phyloP scores from a whole-genome alignment of 257 asterid genomes.

The Nemophila menziesii region DNA sequence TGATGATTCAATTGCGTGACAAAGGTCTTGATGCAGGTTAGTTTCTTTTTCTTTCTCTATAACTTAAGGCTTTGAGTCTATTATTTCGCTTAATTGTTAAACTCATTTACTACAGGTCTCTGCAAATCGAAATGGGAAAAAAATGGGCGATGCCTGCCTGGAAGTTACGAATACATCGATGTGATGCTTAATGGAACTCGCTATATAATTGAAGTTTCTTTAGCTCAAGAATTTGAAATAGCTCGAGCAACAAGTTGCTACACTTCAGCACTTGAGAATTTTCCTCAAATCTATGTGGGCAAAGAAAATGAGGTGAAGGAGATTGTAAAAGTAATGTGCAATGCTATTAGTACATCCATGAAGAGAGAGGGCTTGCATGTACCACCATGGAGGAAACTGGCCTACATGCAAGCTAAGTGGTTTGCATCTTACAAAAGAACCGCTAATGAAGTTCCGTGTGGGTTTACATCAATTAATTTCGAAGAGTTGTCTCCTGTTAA shows the following conservation, averaged over 20 bases:
- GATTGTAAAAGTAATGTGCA: too few relatives aligned
- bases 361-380: constrained; percentile 22
- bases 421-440: too few relatives aligned
- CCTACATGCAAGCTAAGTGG: too few relatives aligned
- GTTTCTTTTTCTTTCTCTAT: not conserved
- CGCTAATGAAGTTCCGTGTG: too few relatives aligned
- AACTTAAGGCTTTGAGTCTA: too few relatives aligned
- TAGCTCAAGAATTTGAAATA: too few relatives aligned
- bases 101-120: constrained; percentile 42
- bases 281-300: constrained; percentile 36
- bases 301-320: constrained; percentile 32
- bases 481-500: constrained; percentile 4
- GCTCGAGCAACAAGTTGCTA: constrained; percentile 50
- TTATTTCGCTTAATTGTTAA: too few relatives aligned
- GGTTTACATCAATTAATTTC: constrained; percentile 1
- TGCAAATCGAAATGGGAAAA: constrained; percentile 85
- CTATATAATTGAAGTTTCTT: constrained; percentile 40
- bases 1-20: constrained; percentile 33
- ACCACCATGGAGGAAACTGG: too few relatives aligned
- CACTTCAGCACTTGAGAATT: constrained; percentile 21
- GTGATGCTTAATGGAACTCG: constrained; percentile 24
- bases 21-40: constrained; percentile 19
- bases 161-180: constrained; percentile 61
- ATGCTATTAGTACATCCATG: constrained; percentile 49
- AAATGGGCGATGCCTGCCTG: constrained; percentile 28